Evolutionary conservation across 331 rosid genomes (phyloP).

Genomic region (Acacia concinna): DNA sequence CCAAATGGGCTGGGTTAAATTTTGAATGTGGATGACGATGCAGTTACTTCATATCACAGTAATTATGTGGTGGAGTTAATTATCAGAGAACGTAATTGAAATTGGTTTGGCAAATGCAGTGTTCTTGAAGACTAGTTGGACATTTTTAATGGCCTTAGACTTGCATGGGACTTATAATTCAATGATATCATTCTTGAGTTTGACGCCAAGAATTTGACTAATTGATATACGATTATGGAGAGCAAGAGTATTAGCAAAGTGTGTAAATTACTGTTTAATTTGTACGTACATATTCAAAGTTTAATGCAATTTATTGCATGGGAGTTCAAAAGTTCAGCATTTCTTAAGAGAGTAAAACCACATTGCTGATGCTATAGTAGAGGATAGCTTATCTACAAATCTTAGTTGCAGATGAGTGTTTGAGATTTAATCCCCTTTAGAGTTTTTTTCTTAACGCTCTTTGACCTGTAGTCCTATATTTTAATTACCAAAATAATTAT

Average conservation of each 20-base stretch:
- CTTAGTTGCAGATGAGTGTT: too few species aligned
- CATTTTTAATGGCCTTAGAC: not conserved
- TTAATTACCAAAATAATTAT: too few species aligned
- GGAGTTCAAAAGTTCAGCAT: not conserved
- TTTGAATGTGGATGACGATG: not conserved
- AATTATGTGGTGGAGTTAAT: not conserved
- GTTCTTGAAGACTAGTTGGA: not conserved
- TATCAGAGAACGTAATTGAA: not conserved
- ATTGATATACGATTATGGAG: not conserved
- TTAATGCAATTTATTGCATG: not conserved
- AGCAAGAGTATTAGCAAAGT: not conserved
- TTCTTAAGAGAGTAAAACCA: not conserved
- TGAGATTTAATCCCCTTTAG: too few species aligned
- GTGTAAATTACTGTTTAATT: not conserved
- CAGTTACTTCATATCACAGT: not conserved
- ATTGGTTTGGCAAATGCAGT: not conserved
- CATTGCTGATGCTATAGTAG: too few species aligned
- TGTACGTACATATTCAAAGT: not conserved
- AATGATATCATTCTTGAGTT: not conserved
- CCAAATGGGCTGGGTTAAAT: not conserved
- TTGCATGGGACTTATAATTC: not conserved
- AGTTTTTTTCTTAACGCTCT: too few species aligned
- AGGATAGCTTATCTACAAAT: too few species aligned
- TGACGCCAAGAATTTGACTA: not conserved
- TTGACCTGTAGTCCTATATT: too few species aligned